Evolutionary conservation across 768 basidiomycete species (phyloP), one percentile per base, ranked within the genome.

Genomic region (Russula olivacea): DNA sequence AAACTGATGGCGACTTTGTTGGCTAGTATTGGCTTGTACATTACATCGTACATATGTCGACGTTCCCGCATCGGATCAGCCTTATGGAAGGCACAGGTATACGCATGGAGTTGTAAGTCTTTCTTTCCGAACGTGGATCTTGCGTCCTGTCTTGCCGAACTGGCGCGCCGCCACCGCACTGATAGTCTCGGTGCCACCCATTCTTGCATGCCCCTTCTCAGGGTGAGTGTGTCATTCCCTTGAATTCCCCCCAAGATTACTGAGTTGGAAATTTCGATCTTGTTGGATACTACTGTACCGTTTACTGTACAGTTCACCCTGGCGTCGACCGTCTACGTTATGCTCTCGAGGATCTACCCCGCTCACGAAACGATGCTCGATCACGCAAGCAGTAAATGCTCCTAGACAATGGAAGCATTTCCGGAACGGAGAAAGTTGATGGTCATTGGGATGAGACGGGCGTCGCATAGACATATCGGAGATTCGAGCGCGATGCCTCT

Each of bases 151-250:
- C 54, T 55, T 15, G 19, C 56, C 90, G 88, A 94, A 95, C 73
- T 92, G 91, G 88, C 79, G 91, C 30, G 91, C 91, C 2, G 79
- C 36, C 36, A 4, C 36, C 36, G 36, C 36, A 36, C 12, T 12
- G 36, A 36, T 12, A 12, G 36, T 36, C 58, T 84, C 89, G 5
- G 83, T 91, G 0, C 78, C 83, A 1, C 88, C 88, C 3, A 85
- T 81, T 69, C 79, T 92, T 63, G 82, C 86, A 4, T 93, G 87
- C 4, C 2, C 85, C 70, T 93, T n/a, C 89, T 85, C 68, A 87
- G 88, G 59, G 88, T 89, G 73, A 58, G 38, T 49, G 36, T 36
- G 11, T 11, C 19, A 19, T 11, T 58, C 8, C 25, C 30, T 11
- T 43, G 34, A 19, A 49, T 9, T 50, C 25, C 36, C 12, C 12